Base-by-base conservation (phyloP, 2,329 filamentous ascomycete genomes). In the Coniochaeta hoffmannii region DNA sequence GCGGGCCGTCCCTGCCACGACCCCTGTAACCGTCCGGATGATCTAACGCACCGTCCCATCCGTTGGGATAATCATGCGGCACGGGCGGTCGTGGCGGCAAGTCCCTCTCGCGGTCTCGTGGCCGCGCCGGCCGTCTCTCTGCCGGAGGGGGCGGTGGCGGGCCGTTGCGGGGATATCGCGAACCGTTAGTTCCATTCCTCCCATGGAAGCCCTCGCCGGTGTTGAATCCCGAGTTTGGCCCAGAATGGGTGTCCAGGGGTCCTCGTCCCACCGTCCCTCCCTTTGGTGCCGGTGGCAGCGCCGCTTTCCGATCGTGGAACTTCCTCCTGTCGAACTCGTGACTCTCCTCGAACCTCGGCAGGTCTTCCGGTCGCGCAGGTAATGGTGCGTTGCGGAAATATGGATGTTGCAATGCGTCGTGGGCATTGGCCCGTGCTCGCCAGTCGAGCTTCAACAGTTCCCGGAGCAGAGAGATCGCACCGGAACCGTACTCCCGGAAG, bases 271-370 rank as follows among this genome's bases (percentile, higher is more conserved):
- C 91, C 1, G 90, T 91, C 4, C 90, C 93, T 12, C 92, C 93
- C 62, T 93, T 91, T 0, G 94, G 94, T 0, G 93, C 94, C 12
- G 94, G 93, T 4, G 93, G 93, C 11, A 93, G 79, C 22, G 86
- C 88, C 22, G 88, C 88, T 66, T 90, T 90, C 65, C 94, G 87
- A 57, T 91, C 88, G 61, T 95, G 87, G 63, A 91, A 93, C 71
- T 93, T 95, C 68, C 91, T 85, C 53, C 93, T 83, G 68, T 99
- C 94, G n/a, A 97, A 77, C 70, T 99, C 94, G 71, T 99, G 94
- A 46, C 91, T 96, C 65, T 97, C 93, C 67, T 96, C 90, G 65
- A 96, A 97, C 15, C 76, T 81, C 2, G 94, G 94, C n/a, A 99
- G 81, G 53, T 97, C 91, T 60, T 88, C 86, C 1, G 94, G 90